Conservation (phyloP, 2,329 filamentous ascomycete genomes). For the Paramyrothecium roridum region DNA sequence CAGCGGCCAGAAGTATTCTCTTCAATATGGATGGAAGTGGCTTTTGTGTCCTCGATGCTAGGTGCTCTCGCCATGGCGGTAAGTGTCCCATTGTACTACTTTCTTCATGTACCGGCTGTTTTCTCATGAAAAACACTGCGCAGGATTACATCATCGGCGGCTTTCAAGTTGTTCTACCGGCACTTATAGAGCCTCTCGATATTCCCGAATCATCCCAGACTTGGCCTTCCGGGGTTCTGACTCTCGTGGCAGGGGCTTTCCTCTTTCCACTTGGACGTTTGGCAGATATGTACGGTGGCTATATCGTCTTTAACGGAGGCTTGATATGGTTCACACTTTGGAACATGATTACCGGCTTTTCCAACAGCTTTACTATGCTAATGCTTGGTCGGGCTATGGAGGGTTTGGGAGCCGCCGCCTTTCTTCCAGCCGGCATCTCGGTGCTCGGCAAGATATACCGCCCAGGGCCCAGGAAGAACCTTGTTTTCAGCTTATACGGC, state of each 20-base stretch:
- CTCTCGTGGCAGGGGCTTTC: conserved; percentile 49
- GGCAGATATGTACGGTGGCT: conserved; percentile 58
- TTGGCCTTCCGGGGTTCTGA: conserved; percentile 62
- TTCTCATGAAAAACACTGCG: not conserved
- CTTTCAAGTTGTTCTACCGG: conserved; percentile 68
- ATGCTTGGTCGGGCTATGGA: conserved; percentile 66
- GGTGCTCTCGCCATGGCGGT: conserved; percentile 58
- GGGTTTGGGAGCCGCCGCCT: conserved; percentile 65
- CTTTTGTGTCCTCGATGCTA: conserved; percentile 57
- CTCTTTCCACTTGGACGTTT: conserved; percentile 60
- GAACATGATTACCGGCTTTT: conserved; percentile 64
- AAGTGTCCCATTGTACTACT: conserved; percentile 17
- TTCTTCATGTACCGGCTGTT: not conserved
- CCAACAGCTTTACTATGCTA: conserved; percentile 60
- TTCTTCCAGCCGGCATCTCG: conserved; percentile 66
- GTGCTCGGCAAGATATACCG: conserved; percentile 63
- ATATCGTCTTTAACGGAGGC: conserved; percentile 52
- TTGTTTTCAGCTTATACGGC: conserved; percentile 57
- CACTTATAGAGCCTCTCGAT: conserved; percentile 55
- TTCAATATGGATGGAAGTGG: conserved; percentile 49
- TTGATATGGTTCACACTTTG: conserved; percentile 60
- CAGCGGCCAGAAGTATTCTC: conserved; percentile 54
- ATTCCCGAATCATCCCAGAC: conserved; percentile 59
- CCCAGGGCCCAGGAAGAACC: conserved; percentile 66
- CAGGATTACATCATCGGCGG: conserved; percentile 73